Base-by-base conservation (phyloP, 2,329 filamentous ascomycete species). In the Grosmannia serpens region DNA sequence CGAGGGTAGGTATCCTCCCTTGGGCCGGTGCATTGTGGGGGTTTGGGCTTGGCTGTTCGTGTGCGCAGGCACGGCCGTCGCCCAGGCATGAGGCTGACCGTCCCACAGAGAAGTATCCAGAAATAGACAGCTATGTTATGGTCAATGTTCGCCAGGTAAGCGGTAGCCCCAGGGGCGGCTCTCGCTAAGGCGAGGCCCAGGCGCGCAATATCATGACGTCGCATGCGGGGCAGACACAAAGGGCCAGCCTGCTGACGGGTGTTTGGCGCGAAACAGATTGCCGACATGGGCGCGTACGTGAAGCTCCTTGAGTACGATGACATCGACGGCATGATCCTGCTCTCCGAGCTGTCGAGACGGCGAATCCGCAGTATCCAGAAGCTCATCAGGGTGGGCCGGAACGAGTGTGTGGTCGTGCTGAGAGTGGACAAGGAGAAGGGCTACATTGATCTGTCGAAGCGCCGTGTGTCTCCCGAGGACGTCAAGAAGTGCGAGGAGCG, bases 91-190 rank as follows among this genome's bases (percentile, higher is more conserved):
- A 29, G 15, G 22, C 55, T 59, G 31, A 53, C 58, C 5, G 15
- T 81, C 62, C 4, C 13, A 29, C 58, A 65, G 81, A 84, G 64
- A 84, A 85, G 70, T 95, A 87, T 71, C 91, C 91, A 60, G 94
- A 97, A 82, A 92, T 99, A 73, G 94, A 99, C 77, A 95, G 90
- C 81, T 97, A 96, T 77, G 95, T 99, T 72, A 99, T 99, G 94
- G 94, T 99, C 73, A 99, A 97, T 76, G 94, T 66, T 49, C 62
- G 62, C 84, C 91, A 96, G 86, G 88, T 91, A 72, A 63, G 81
- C 70, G 38, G 10, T 2, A 24, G 22, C 26, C 31, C 7, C 3
- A 17, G 35, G 35, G 24, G 38, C 4, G 20, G 24, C 10, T 10
- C n/a, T 46, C n/a, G 46, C 3, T 15, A n/a, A 24, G 54, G 13